A percentile compares a stretch with the other conserved stretches of the same genome.
Evolutionary conservation across 2,329 filamentous ascomycete genomes (phyloP).

Genomic region (Aureobasidium sp.): DNA sequence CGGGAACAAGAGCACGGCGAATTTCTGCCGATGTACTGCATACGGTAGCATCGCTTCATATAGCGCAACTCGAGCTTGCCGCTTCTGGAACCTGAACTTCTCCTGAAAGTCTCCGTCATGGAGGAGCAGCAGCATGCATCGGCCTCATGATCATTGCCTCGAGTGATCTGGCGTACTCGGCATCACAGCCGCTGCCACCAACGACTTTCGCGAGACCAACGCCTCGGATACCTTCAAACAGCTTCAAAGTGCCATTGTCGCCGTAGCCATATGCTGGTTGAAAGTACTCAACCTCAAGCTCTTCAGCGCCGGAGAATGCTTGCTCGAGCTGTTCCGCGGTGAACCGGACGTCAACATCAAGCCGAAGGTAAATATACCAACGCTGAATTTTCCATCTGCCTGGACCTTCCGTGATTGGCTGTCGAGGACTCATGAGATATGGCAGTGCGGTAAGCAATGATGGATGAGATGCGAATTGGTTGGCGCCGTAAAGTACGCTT

Average conservation of each 20-base stretch:
- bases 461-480: constrained; percentile 42
- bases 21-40: not conserved
- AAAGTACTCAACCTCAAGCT: constrained; percentile 42
- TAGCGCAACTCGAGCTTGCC: not conserved
- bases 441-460: constrained; percentile 37
- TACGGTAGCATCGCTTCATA: not conserved
- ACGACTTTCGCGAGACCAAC: constrained; percentile 35
- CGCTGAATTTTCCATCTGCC: constrained; percentile 25
- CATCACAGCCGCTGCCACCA: constrained; percentile 30
- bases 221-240: constrained; percentile 39
- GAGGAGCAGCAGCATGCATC: not conserved
- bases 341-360: constrained; percentile 43
- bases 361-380: constrained; percentile 38
- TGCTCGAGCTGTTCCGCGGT: constrained; percentile 27
- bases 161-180: constrained; percentile 34
- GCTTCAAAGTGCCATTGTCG: constrained; percentile 32
- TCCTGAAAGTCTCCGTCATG: not conserved
- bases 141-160: constrained; percentile 36
- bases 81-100: not conserved
- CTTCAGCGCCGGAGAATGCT: constrained; percentile 39
- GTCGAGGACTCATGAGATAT: constrained; percentile 27
- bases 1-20: not conserved
- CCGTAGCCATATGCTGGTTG: constrained; percentile 36
- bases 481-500: constrained; percentile 39
- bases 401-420: constrained; percentile 11